Evolutionary conservation across 1,139 yeast genomes (phyloP), one percentile per base, ranked within the genome.

Genomic region (Taphrina deformans): DNA sequence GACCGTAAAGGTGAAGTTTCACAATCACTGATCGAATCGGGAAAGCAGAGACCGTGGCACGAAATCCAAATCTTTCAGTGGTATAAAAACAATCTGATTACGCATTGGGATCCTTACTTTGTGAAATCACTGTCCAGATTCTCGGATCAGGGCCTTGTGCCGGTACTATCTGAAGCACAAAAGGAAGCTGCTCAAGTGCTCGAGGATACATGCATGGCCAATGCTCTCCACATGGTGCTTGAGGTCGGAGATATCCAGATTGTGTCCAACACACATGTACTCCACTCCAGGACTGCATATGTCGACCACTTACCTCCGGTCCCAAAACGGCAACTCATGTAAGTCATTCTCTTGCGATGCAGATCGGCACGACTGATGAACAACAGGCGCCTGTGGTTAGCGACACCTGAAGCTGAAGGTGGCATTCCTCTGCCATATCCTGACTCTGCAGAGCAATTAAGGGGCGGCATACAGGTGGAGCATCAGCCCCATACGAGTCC

Each of bases 91-190:
- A 38, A 46, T 18, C 56, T 58, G 26, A 58, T 58, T 38, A 46
- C 55, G 9, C 55, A 50, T 18, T 58, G 63, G 63, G 63, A 58
- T 21, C 55, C 63, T n/a, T 58, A 58, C 61, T 58, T 58, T 48
- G 63, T 58, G 35, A 38, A 48, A 27, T 48, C 55, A n/a, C 48
- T 58, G n/a, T 9, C 51, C 18, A 27, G 63, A 26, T 58, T 48
- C 27, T 44, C 52, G 7, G 44, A 46, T 46, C 60, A 59, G 10
- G 63, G 63, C 27, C 48, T 58, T 10, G n/a, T 58, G 9, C 63
- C 63, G 14, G 46, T 46, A 1, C 63, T 58, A 9, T 33, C 55
- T 7, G 55, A 29, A 23, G 55, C 55, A 18, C 63, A 58, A 35
- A 45, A 38, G 27, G 63, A 58, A 21, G 63, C 63, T 1, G 52